phyloP scores from a whole-genome alignment of 2,329 filamentous ascomycete species.

The Colletotrichum trifolii region DNA sequence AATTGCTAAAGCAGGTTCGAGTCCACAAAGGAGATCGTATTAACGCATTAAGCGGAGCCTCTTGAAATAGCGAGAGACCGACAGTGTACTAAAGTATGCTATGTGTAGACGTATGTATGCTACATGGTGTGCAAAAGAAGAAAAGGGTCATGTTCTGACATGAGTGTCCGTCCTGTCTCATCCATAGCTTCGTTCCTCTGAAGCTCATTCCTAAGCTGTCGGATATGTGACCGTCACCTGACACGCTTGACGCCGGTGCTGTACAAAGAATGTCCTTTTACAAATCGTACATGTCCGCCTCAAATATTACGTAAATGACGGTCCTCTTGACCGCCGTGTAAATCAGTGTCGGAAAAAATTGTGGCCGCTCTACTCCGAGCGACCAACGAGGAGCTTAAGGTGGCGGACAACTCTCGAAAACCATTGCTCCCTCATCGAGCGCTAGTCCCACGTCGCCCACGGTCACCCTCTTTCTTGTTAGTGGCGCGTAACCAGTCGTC shows the following conservation, averaged over 20 bases:
- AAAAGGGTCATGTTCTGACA: conserved; percentile 1
- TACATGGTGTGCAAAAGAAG: conserved; percentile 3
- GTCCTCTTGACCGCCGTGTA: conserved; percentile 12
- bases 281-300: conserved; percentile 18
- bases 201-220: conserved; percentile 19
- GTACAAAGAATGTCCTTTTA: conserved; percentile 10
- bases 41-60: conserved; percentile 32
- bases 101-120: conserved; percentile 2
- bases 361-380: too few species aligned
- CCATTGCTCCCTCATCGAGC: conserved; percentile 10
- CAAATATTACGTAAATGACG: conserved; percentile 13
- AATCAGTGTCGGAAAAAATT: conserved; percentile 5
- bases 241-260: conserved; percentile 25
- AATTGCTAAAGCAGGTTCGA: background rate
- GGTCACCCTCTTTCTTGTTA: conserved; percentile 32
- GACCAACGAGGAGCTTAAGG: too few species aligned
- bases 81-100: conserved; percentile 6
- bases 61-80: background rate
- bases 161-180: background rate
- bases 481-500: conserved; percentile 82
- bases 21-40: conserved; percentile 35
- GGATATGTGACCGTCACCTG: background rate
- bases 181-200: conserved; percentile 15
- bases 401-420: background rate
- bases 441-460: conserved; percentile 32